A percentile compares a stretch with the other conserved stretches of the same genome.
Conservation (phyloP, 1,284 basidiomycete species). For the Puccinia horiana region DNA sequence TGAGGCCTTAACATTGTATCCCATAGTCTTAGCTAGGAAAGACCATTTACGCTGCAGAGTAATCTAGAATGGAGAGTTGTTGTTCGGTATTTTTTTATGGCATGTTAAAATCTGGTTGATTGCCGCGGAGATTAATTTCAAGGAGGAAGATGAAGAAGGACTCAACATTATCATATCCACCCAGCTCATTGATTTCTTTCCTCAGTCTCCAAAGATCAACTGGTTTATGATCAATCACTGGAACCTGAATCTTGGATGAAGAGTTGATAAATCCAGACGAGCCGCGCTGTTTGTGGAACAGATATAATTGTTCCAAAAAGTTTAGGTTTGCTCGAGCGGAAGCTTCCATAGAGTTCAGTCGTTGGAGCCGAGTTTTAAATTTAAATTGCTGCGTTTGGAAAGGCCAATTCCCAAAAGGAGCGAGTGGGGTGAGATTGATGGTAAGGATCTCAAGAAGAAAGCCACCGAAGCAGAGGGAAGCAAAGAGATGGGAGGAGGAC, state of each 20-base stretch:
- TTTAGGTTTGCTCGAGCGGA: constrained; percentile 94
- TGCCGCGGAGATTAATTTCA: background rate
- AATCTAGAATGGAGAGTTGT: constrained; percentile 63
- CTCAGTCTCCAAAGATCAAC: constrained; percentile 89
- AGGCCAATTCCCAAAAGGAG: background rate
- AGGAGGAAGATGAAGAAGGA: background rate
- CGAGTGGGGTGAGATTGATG: constrained; percentile 11
- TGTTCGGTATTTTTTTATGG: background rate
- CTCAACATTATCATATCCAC: constrained; percentile 70
- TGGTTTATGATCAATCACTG: constrained; percentile 85
- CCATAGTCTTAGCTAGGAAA: constrained; percentile 75
- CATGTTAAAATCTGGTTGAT: background rate
- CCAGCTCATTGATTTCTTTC: constrained; percentile 83
- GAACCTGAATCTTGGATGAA: constrained; percentile 64
- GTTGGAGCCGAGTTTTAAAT: constrained; percentile 92
- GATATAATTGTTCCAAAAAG: constrained; percentile 91
- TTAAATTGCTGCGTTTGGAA: constrained; percentile 69
- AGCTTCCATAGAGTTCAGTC: constrained; percentile 94
- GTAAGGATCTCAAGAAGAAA: background rate
- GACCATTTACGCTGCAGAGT: constrained; percentile 79
- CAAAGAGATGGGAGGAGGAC: background rate
- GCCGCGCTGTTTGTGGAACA: constrained; percentile 61
- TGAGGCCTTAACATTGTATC: constrained; percentile 69
- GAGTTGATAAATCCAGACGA: constrained; percentile 30
- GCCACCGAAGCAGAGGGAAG: background rate